phyloP scores from a whole-genome alignment of 148 eudicot genomes.

The Fallopia convolvulus region DNA sequence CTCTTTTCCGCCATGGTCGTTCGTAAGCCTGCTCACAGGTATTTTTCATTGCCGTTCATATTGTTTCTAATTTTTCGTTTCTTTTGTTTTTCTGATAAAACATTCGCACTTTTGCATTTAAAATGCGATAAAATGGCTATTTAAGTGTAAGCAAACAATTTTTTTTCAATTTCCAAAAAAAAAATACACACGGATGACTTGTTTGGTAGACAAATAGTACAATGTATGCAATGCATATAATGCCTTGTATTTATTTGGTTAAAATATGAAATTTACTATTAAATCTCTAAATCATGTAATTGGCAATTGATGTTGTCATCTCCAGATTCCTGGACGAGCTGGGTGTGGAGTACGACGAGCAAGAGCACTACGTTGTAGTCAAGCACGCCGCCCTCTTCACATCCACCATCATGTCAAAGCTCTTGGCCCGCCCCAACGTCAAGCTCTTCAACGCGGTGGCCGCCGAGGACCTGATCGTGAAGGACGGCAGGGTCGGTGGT shows the following conservation, averaged over 20 bases:
- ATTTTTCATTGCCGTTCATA: not conserved
- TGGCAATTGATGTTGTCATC: not conserved
- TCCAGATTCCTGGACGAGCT: constrained; percentile 66
- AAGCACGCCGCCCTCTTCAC: constrained; percentile 92
- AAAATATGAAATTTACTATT: too few species aligned
- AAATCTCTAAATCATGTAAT: not conserved
- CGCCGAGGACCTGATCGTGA: constrained; percentile 84
- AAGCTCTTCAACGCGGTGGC: constrained; percentile 94
- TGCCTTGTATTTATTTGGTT: too few species aligned
- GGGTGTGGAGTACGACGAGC: constrained; percentile 65
- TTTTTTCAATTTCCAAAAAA: too few species aligned
- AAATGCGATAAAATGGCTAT: too few species aligned
- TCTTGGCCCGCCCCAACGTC: constrained; percentile 78
- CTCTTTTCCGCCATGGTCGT: constrained; percentile 95
- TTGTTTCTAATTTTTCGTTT: not conserved
- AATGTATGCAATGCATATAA: too few species aligned
- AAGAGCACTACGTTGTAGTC: constrained; percentile 77
- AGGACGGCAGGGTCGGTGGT: constrained; percentile 60
- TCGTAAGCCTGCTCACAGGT: constrained; percentile 76
- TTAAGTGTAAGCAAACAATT: too few species aligned
- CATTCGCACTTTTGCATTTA: too few species aligned
- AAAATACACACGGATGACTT: too few species aligned
- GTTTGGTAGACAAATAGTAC: too few species aligned
- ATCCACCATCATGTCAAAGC: constrained; percentile 78
- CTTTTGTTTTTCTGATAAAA: too few species aligned